Percentiles rank a stretch among this genome's conserved stretches.
phyloP scores from a whole-genome alignment of 2,329 filamentous ascomycete genomes.

The Fusarium sterilihyphosum region DNA sequence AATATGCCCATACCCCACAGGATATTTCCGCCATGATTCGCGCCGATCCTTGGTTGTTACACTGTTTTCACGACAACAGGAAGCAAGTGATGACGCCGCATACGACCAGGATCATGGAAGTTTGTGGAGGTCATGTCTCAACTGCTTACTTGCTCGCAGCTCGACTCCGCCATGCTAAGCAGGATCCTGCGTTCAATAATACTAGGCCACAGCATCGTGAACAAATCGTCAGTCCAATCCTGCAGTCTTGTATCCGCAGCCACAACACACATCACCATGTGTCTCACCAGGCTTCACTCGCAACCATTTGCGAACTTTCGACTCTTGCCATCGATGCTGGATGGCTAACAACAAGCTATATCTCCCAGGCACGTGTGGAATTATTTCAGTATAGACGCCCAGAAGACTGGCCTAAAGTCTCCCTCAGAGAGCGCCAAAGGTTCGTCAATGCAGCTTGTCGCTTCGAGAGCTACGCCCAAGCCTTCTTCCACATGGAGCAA shows the following conservation, averaged over 20 bases:
- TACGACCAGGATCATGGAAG: neutral
- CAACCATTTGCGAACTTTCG: neutral
- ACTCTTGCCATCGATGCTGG: neutral
- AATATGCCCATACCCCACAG: neutral
- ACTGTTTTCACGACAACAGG: neutral
- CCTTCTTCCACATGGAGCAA: neutral
- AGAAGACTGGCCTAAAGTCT: neutral
- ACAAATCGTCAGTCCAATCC: accelerated
- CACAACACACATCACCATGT: neutral
- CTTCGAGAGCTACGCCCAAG: neutral
- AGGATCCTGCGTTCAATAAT: neutral
- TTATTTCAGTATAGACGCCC: no score
- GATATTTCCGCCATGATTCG: neutral
- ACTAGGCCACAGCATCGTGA: neutral
- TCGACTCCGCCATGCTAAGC: neutral
- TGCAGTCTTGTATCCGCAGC: accelerated
- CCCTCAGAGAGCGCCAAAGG: neutral
- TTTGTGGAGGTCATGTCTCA: neutral
- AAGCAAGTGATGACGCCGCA: neutral
- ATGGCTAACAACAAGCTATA: neutral
- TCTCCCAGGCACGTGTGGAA: no score
- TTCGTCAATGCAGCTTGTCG: neutral
- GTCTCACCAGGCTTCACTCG: neutral
- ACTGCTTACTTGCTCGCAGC: neutral
- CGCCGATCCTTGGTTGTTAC: neutral